Evolutionary conservation across 345 rosid genomes (phyloP), one percentile per base, ranked within the genome.

Genomic region (Crucihimalaya himalaica): DNA sequence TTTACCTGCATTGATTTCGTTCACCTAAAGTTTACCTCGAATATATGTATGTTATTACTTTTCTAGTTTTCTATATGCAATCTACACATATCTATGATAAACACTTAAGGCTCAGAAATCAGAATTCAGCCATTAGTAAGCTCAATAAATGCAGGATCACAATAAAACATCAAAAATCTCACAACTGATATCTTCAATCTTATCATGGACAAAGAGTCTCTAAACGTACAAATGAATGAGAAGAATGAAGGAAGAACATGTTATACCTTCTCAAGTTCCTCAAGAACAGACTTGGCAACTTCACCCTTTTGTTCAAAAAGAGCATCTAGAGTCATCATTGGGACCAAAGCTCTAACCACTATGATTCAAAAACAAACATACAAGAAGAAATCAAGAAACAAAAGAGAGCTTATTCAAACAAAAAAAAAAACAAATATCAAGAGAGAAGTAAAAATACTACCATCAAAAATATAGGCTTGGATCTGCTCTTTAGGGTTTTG

Each of bases 261-360:
- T 71, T 9, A 29, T 76, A 89, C 98, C 98, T 96, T 96, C 75
- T 86, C 98, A 35, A 96, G 98, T 64, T 96, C 99, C 71, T 92
- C 93, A 73, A 88, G 81, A 72, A 96, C 98, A 85, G 96, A 78
- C 83, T 81, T 87, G 43, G 99, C 99, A 34, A 96, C 97, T 80
- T 96, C 99, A 10, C 97, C 94, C 83, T 96, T 95, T 75, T 96
- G 99, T 65, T 96, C 98, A 77, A 92, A 96, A 42, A 96, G 91
- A 66, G 89, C 96, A 67, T 92, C 98, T 70, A 96, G 73, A 5
- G 83, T 78, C 89, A 96, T 89, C 82, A 92, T 81, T 3, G 98
- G 99, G 56, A 92, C 98, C 60, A 86, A 60, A 84, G 98, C 99
- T 68, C 99, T 91, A 63, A 92, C 99, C 81, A 92, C 99, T 95